Evolutionary conservation across 2,329 filamentous ascomycete species (phyloP).

Genomic region (Furcasterigmium furcatum): DNA sequence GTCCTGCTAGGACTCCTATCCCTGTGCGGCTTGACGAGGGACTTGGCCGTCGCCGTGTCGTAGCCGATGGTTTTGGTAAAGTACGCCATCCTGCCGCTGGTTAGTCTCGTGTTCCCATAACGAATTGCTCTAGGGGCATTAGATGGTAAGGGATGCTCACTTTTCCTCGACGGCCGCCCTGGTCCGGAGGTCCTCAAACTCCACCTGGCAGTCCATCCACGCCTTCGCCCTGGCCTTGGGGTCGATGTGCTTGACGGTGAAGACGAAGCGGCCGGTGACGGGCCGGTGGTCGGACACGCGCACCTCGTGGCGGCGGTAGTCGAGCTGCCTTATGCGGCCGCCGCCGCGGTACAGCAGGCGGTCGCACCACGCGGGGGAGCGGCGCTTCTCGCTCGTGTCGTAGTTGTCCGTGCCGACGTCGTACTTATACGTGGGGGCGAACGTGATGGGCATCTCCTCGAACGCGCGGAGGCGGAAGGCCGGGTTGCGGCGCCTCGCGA

Average conservation of each 20-base stretch:
- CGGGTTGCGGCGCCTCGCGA: slow-evolving; percentile 84
- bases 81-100: slow-evolving; percentile 9
- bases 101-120: no score
- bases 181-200: slow-evolving; percentile 70
- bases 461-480: slow-evolving; percentile 87
- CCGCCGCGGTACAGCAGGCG: slow-evolving; percentile 81
- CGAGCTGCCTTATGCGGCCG: slow-evolving; percentile 79
- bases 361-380: slow-evolving; percentile 95
- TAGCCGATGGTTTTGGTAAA: slow-evolving; percentile 12
- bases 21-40: slow-evolving; percentile 7
- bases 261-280: slow-evolving; percentile 79
- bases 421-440: slow-evolving; percentile 97
- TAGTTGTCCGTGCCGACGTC: slow-evolving; percentile 94
- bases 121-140: background rate
- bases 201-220: slow-evolving; percentile 71
- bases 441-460: slow-evolving; percentile 85
- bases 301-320: slow-evolving; percentile 88
- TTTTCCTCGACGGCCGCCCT: slow-evolving; percentile 70
- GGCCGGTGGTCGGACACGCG: slow-evolving; percentile 89
- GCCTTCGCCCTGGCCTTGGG: slow-evolving; percentile 60
- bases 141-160: slow-evolving; percentile 51
- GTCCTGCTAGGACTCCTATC: slow-evolving; percentile 8
- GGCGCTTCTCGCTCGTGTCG: slow-evolving; percentile 90
- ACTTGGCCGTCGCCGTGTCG: slow-evolving; percentile 11
- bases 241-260: slow-evolving; percentile 80